A percentile compares a stretch with the other conserved stretches of the same genome.
Conservation (phyloP, 2,329 filamentous ascomycete genomes). For the Daldinia sp. region DNA sequence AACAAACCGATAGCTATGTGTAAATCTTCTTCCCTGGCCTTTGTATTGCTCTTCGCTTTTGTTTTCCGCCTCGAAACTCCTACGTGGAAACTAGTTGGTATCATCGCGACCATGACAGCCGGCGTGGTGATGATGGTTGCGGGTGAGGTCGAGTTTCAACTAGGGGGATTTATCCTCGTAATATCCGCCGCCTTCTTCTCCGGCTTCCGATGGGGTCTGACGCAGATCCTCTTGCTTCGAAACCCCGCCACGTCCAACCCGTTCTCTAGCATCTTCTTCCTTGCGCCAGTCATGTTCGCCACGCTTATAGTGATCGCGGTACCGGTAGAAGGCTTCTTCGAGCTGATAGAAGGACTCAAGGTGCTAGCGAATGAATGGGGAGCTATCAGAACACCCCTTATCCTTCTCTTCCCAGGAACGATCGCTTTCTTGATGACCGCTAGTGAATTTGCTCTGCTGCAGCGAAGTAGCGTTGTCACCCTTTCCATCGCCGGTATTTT, state of each 20-base stretch:
- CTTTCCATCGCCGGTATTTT: conserved; percentile 97
- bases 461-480: conserved; percentile 95
- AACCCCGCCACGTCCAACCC: conserved; percentile 96
- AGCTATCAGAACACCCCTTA: conserved; percentile 67
- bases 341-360: conserved; percentile 71
- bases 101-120: conserved; percentile 90
- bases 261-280: conserved; percentile 95
- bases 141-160: conserved; percentile 89
- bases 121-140: conserved; percentile 99
- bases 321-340: conserved; percentile 80
- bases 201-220: conserved; percentile 98
- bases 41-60: conserved; percentile 95
- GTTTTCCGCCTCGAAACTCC: conserved; percentile 89
- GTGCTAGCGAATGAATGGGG: conserved; percentile 74
- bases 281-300: conserved; percentile 96
- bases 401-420: conserved; percentile 87
- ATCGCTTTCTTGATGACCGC: conserved; percentile 97
- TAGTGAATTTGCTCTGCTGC: conserved; percentile 92
- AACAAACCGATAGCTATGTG: conserved; percentile 76
- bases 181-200: conserved; percentile 95
- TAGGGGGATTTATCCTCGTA: conserved; percentile 87
- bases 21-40: conserved; percentile 95
- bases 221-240: conserved; percentile 91
- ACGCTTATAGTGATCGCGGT: conserved; percentile 82
- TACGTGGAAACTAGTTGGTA: conserved; percentile 83